Base-by-base conservation (phyloP, 1,139 yeast genomes). In the Suhomyces yuchorum region DNA sequence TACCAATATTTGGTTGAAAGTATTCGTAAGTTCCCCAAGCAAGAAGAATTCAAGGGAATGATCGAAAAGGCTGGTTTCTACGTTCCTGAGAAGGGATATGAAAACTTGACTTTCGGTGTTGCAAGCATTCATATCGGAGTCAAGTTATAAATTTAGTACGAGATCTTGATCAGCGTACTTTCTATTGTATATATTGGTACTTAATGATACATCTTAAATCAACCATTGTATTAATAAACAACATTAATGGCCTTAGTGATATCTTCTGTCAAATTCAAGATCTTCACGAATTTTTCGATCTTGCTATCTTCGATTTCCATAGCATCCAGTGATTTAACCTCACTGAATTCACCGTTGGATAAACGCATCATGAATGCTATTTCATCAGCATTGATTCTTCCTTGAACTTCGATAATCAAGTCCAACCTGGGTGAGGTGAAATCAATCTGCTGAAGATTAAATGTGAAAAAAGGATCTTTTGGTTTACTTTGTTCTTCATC, bases 81-180 rank as follows among this genome's bases (percentile, higher is more conserved):
- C 54, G 85, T 89, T 48, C 81, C 81, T 18, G 95, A 95, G 56
- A 81, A 81, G 49, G 99, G 99, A 44, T 93, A 92, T 67, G 98
- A 93, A 72, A 88, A 89, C 68, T 77, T 93, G 62, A 88, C 97
- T n/a, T 89, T 89, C 68, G 99, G 99, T 48, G 87, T 92, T 47
- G 97, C 98, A 47, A 91, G 97, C 45, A 91, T 93, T 54, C 99
- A 93, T 64, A 84, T 92, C 66, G 99, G 99, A 58, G 90, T 93
- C 51, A 93, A 93, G 71, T 77, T 88, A 47, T 75, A 62, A 52
- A 14, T 14, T 5, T 35, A 35, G 24, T 37, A 37, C 30, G 26
- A 20, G 39, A 37, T 38, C 14, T 24, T 34, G 11, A 19, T 41
- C 35, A 32, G 15, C 34, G 42, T 32, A 19, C 46, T 37, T 46